Conservation (phyloP, 257 asterid species). For the Thymus mandschuricus region DNA sequence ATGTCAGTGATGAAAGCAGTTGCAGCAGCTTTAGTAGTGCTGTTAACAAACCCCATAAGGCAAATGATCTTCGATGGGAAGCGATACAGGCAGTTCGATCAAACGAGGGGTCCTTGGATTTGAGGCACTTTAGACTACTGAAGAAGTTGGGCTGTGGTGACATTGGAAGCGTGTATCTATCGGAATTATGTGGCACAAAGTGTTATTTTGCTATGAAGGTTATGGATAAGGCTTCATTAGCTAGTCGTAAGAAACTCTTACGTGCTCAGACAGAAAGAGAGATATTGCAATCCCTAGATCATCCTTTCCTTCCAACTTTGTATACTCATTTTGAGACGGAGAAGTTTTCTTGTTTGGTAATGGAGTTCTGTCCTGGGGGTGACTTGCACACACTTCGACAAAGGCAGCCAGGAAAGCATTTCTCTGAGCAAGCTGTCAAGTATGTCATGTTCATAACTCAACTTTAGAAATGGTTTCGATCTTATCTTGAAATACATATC, state of each 20-base stretch:
- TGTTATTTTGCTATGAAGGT: conserved; percentile 76
- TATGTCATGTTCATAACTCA: conserved; percentile 39
- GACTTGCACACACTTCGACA: conserved; percentile 72
- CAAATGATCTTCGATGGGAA: conserved; percentile 67
- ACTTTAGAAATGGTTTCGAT: conserved; percentile 1
- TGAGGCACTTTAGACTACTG: conserved; percentile 65
- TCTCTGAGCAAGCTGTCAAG: conserved; percentile 77
- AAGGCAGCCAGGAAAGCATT: conserved; percentile 72
- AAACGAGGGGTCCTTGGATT: conserved; percentile 58
- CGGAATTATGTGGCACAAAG: conserved; percentile 70
- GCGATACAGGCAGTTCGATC: conserved; percentile 63
- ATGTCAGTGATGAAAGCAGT: conserved; percentile 65
- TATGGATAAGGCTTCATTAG: conserved; percentile 71
- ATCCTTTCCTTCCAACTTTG: conserved; percentile 67
- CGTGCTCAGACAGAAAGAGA: conserved; percentile 77
- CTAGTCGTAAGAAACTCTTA: conserved; percentile 64
- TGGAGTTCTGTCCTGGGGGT: conserved; percentile 87
- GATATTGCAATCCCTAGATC: conserved; percentile 66
- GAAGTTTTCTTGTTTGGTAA: conserved; percentile 70
- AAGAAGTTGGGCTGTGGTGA: conserved; percentile 77
- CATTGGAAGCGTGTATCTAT: conserved; percentile 71
- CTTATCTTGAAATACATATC: conserved; percentile 3
- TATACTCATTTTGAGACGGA: conserved; percentile 71
- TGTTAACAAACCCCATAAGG: conserved; percentile 70
- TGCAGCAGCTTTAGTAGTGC: conserved; percentile 69